A percentile compares a stretch with the other conserved stretches of the same genome.
Evolutionary conservation across 331 rosid genomes (phyloP).

Genomic region (Telfairia occidentalis): DNA sequence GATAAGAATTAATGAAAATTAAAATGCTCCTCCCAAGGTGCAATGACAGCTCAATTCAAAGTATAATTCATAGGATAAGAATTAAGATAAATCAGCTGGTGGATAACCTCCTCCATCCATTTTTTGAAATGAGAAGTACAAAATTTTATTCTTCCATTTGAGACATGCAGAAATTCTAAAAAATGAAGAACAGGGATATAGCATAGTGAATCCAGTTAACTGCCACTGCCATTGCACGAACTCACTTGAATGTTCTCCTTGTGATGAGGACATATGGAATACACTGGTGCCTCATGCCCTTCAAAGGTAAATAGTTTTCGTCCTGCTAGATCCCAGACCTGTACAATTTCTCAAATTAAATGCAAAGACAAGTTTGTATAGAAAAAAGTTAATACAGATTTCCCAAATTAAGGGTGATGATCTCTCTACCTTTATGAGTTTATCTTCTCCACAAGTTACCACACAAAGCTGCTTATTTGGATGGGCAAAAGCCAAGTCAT

Average conservation of each 20-base stretch:
- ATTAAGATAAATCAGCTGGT: neutral
- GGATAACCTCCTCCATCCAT: neutral
- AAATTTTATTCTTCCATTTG: neutral
- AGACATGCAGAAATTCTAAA: neutral
- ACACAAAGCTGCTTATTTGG: slow-evolving; percentile 71
- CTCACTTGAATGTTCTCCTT: slow-evolving; percentile 80
- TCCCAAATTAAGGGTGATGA: neutral
- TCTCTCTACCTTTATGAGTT: slow-evolving; percentile 58
- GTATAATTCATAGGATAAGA: neutral
- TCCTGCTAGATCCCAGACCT: slow-evolving; percentile 88
- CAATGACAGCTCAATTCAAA: slow-evolving; percentile 5
- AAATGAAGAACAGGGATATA: neutral
- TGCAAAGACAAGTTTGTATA: slow-evolving; percentile 11
- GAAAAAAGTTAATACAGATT: slow-evolving; percentile 11
- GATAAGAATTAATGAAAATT: neutral
- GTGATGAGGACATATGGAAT: slow-evolving; percentile 91
- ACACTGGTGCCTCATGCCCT: slow-evolving; percentile 87
- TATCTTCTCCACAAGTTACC: slow-evolving; percentile 90
- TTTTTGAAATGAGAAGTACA: neutral
- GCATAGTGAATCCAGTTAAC: neutral
- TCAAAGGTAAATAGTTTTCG: slow-evolving; percentile 55
- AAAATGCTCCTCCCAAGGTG: neutral
- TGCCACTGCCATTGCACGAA: neutral
- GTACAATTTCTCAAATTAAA: slow-evolving; percentile 22
- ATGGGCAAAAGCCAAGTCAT: slow-evolving; percentile 91